Evolutionary conservation across 2,329 filamentous ascomycete species (phyloP), one percentile per base, ranked within the genome.

Genomic region (Raffaelea arxii): DNA sequence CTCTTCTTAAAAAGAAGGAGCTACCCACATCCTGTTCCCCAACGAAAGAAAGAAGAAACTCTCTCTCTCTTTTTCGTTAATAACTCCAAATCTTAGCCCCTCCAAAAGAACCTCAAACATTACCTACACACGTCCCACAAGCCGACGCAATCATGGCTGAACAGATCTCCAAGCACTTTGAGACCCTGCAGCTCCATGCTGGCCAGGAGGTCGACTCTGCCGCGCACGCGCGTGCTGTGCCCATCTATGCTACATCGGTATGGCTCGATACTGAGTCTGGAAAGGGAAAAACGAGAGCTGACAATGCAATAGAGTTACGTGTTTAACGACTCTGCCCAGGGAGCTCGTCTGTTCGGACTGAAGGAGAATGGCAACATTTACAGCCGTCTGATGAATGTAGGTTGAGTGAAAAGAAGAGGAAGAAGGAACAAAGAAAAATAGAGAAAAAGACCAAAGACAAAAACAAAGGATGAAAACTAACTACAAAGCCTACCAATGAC

Each of bases 291-390:
- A 24, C 4, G 22, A 41, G 21, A 25, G 4, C 4, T 6, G 21
- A 25, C 5, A 22, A 39, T 11, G 38, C 19, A 12, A 41, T 39
- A 56, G 84, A 95, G 88, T 59, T 98, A 74, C 67, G 80, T 80
- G 45, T 98, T 98, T 78, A 84, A 97, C 78, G 87, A 97, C 71
- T 95, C 88, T 44, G 91, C 89, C 43, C 92, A 97, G 60, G 92
- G 88, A 51, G 92, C 92, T 47, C 82, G 89, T 64, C 82, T 98
- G 37, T 98, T 98, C 62, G 86, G 88, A 62, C 86, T 98, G 65
- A 94, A 97, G 71, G 89, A 97, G 69, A 85, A 87, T 59, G 92
- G 90, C 67, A 97, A 97, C 70, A 94, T 97, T 65, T 98, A 98
- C 75, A 92, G 84, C 64, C 87, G 92, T 54, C 89, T 98, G 58